Percentiles rank a stretch among this genome's conserved stretches.
These are phyloP conservation scores for Suhomyces terraborum DNA, from an alignment of 1,139 yeast species.

Conservation along the genomic window DNA sequence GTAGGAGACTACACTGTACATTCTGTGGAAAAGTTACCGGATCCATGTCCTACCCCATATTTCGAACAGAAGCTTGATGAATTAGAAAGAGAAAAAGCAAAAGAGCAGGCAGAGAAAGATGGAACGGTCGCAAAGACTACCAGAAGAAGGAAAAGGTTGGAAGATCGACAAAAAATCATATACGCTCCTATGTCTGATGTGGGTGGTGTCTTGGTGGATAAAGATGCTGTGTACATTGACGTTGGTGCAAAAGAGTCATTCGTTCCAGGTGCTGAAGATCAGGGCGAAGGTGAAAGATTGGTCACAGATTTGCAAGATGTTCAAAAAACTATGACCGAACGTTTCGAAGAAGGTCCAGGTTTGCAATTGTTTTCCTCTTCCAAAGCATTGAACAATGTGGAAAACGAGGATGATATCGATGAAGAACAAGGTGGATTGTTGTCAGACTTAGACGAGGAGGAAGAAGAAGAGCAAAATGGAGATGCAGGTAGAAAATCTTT, in stretches of 20 bases:
- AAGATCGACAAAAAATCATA: conserved; percentile 89
- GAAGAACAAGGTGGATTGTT: conserved; percentile 41
- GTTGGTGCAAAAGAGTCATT: conserved; percentile 67
- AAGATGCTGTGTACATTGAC: conserved; percentile 95
- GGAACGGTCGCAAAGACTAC: conserved; percentile 53
- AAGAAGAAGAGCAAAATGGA: conserved; percentile 27
- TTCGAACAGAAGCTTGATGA: conserved; percentile 85
- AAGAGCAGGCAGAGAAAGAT: conserved; percentile 63
- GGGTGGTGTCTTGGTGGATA: conserved; percentile 95
- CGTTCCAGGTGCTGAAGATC: conserved; percentile 57
- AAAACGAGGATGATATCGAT: conserved; percentile 42
- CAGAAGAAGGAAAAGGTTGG: conserved; percentile 84
- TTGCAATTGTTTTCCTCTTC: conserved; percentile 69
- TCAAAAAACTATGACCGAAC: conserved; percentile 61
- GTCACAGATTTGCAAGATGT: conserved; percentile 81
- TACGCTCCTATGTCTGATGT: conserved; percentile 99
- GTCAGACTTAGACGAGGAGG: conserved; percentile 32
- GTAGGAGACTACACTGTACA: conserved; percentile 84
- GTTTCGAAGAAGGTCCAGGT: conserved; percentile 66
- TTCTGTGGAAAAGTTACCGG: conserved; percentile 85
- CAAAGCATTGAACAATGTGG: conserved; percentile 48
- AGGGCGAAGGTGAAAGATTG: conserved; percentile 79
- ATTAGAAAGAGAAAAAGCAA: conserved; percentile 66
- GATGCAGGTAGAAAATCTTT: conserved; percentile 60
- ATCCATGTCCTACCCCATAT: conserved; percentile 98